phyloP scores from a whole-genome alignment of 2,329 filamentous ascomycete genomes.

The Hortaea werneckii region DNA sequence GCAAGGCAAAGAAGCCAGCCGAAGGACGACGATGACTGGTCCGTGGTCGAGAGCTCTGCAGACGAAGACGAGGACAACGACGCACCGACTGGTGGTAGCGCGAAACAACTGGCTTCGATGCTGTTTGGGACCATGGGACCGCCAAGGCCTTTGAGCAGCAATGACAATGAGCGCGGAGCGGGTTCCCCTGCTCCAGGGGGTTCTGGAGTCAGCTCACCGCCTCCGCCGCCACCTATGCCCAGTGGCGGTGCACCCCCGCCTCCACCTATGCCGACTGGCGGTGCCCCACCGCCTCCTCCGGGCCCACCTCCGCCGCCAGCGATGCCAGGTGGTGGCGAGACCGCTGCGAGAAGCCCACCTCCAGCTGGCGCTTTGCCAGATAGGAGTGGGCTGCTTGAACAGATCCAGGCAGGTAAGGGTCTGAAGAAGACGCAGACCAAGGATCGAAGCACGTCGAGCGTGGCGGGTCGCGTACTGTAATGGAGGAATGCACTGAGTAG shows the following conservation, averaged over 20 bases:
- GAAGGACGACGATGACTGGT: slow-evolving; percentile 66
- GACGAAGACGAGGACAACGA: slow-evolving; percentile 62
- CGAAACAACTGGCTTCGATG: slow-evolving; percentile 86
- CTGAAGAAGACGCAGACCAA: slow-evolving; percentile 84
- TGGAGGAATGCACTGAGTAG: not conserved
- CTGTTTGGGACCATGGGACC: slow-evolving; percentile 96
- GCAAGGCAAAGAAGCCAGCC: slow-evolving; percentile 47
- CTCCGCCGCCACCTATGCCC: slow-evolving; percentile 25
- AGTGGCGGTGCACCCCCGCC: slow-evolving; percentile 31
- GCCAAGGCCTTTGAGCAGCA: slow-evolving; percentile 74
- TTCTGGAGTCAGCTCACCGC: slow-evolving; percentile 11
- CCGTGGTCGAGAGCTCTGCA: slow-evolving; percentile 55
- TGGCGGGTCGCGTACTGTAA: slow-evolving; percentile 61
- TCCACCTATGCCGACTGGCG: slow-evolving; percentile 30
- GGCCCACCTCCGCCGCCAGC: slow-evolving; percentile 33
- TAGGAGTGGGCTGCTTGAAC: slow-evolving; percentile 57
- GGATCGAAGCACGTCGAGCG: slow-evolving; percentile 64
- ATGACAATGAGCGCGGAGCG: slow-evolving; percentile 49
- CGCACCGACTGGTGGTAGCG: slow-evolving; percentile 61
- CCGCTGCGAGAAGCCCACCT: slow-evolving; percentile 21
- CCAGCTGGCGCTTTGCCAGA: slow-evolving; percentile 27
- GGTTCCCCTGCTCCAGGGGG: slow-evolving; percentile 26
- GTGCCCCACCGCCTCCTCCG: slow-evolving; percentile 36
- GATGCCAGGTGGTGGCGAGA: slow-evolving; percentile 13
- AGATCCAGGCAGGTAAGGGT: slow-evolving; percentile 70